Percentiles rank a stretch among this genome's conserved stretches.
Conservation (phyloP, 1,284 basidiomycete genomes). For the Ustilago hordei region DNA sequence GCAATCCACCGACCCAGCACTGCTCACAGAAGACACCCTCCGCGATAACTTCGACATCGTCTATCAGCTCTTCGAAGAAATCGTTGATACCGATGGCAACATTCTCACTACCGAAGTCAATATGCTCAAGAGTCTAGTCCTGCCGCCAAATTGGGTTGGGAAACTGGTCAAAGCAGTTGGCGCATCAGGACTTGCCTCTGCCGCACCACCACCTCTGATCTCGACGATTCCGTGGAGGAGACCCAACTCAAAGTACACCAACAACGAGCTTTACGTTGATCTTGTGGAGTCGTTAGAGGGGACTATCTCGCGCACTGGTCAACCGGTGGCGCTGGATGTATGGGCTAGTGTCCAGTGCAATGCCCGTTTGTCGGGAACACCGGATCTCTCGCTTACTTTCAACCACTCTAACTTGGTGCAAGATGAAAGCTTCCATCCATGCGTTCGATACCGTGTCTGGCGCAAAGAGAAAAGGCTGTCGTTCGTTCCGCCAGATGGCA, state of each 20-base stretch:
- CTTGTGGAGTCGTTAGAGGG: constrained; percentile 58
- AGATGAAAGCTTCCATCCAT: constrained; percentile 89
- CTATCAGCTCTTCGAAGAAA: constrained; percentile 67
- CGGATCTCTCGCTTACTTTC: constrained; percentile 55
- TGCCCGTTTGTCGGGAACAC: constrained; percentile 69
- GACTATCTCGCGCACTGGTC: constrained; percentile 71
- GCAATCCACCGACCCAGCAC: constrained; percentile 41
- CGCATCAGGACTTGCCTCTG: constrained; percentile 52
- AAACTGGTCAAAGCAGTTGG: constrained; percentile 59
- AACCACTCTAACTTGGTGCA: constrained; percentile 75
- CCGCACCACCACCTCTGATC: constrained; percentile 72
- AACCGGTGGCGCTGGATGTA: constrained; percentile 51
- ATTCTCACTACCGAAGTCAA: constrained; percentile 65
- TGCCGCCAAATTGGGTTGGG: constrained; percentile 65
- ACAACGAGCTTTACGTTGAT: constrained; percentile 65
- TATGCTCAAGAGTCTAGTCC: constrained; percentile 60
- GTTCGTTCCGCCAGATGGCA: constrained; percentile 64
- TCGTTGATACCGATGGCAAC: constrained; percentile 65
- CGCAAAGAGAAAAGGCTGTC: constrained; percentile 43
- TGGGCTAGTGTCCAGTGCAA: constrained; percentile 52
- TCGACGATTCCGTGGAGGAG: constrained; percentile 65
- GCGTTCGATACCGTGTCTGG: constrained; percentile 85
- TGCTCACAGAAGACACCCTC: constrained; percentile 62
- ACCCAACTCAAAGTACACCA: constrained; percentile 60
- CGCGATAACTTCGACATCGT: constrained; percentile 66